Base-by-base conservation (phyloP, 441 rosid genomes). In the Pelargonium cotyledonis region DNA sequence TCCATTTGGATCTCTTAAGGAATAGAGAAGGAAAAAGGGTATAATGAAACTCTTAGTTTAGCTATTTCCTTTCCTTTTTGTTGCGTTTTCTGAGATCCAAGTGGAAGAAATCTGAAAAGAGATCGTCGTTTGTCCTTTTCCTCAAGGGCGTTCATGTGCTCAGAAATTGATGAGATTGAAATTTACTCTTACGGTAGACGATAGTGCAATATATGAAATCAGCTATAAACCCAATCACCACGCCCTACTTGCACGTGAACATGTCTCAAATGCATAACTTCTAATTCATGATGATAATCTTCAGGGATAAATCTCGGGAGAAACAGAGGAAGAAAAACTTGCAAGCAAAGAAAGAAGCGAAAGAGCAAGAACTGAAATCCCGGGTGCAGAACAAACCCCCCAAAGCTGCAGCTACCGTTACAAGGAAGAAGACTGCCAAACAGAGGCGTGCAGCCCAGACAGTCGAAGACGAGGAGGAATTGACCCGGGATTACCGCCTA, bases 361-460 rank as follows among this genome's bases (percentile, higher is more conserved):
- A 79, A 67, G 62, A 75, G 78, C 77, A 77, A 73, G 84, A 83
- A 63, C 72, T 73, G 65, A 84, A 82, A 55, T 66, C 69, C 8
- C 79, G 79, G 72, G 85, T 78, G 80, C 78, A 57, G 1, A 76
- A 78, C 57, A 91, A 81, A 77, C 73, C 66, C 26, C 65, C 72
- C 26, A 72, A 69, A 66, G 63, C 78, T n/a, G 78, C 73, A 12
- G 49, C 80, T 63, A 64, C 79, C 44, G 74, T 65, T 12, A 67
- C 68, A 67, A 88, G 83, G 82, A 93, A 91, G 86, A 81, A 86
- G 78, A 93, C 98, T 0, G 97, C 95, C 43, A 94, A 84, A 66
- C 98, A 91, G 73, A 87, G 98, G 72, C 95, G 88, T 47, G 86
- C 94, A 5, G 76, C 79, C 69, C 98, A 91, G 81, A 82, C 88